Conservation (phyloP, 2,329 filamentous ascomycete species). For the Neospermospora avenae region DNA sequence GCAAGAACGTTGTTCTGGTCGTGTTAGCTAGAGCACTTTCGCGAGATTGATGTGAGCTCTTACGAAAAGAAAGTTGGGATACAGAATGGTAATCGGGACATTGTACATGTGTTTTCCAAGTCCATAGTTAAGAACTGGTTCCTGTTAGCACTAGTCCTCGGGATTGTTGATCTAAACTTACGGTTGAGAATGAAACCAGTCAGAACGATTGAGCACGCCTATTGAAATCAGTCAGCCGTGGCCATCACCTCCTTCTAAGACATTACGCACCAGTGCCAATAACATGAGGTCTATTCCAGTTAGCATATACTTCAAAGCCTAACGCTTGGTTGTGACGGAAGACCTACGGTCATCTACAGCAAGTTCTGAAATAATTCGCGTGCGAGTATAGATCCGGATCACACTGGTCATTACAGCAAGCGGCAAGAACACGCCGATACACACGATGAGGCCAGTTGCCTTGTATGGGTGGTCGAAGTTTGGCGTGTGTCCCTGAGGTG, state of each 20-base stretch:
- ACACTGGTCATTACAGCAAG: background rate
- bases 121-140: background rate
- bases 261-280: too few relatives aligned
- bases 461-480: background rate
- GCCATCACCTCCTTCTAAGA: too few relatives aligned
- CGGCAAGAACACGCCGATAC: background rate
- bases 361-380: background rate
- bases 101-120: background rate
- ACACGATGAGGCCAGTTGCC: background rate
- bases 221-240: too few relatives aligned
- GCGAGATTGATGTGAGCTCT: background rate
- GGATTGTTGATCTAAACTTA: too few relatives aligned
- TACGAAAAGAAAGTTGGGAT: background rate
- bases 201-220: too few relatives aligned
- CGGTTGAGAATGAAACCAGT: too few relatives aligned
- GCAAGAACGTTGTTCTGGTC: background rate
- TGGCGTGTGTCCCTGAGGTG: background rate
- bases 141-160: too few relatives aligned
- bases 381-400: background rate
- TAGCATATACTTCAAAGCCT: too few relatives aligned
- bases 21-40: background rate
- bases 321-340: too few relatives aligned
- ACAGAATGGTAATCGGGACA: background rate
- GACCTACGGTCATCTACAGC: background rate
- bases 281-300: too few relatives aligned